Evolutionary conservation across 805 yeast species (phyloP), one percentile per base, ranked within the genome.

Genomic region (Blastobotrys terrestris): DNA sequence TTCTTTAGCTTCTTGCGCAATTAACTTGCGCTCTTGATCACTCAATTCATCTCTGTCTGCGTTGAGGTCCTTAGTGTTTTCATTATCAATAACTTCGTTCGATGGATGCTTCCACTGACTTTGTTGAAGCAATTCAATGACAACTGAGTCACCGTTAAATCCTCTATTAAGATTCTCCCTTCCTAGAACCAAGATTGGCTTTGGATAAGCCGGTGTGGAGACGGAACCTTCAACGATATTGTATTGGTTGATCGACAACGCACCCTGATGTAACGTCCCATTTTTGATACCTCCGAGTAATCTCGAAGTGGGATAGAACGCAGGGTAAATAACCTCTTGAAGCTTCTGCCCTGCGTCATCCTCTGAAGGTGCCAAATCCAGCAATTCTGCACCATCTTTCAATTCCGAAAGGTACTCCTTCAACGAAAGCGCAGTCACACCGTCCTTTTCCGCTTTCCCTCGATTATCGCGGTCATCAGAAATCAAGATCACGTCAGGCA

Each of bases 141-240:
- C 87, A 31, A 94, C 98, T 39, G 82, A 78, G 64, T 94, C 99
- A 22, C 96, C 91, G 61, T 87, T 88, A 72, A 92, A 92, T 0
- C 92, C 86, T 68, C 99, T 81, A 67, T 94, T 94, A 60, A 94
- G 70, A 66, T 84, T 83, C 62, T 87, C 87, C 46, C 91, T 77
- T 0, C 99, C 99, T 11, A 86, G 70, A 40, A 94, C 74, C 42
- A 92, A 72, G 31, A 94, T 74, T 1, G 97, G 97, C 65, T 84
- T 85, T 44, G 88, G 83, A 63, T 88, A 84, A 0, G 85, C 79
- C 1, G 84, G 73, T 3, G 86, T 79, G 49, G 80, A 77, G 1
- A 94, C 84, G 0, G 86, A 77, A 49, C 96, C 99, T 71, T 94
- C 96, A 53, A 91, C 74, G 63, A 86, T 84, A 66, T 94, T 94